These are phyloP conservation scores for Pyrenophora graminea DNA, from an alignment of 2,329 filamentous ascomycete species.

Conservation along the genomic window DNA sequence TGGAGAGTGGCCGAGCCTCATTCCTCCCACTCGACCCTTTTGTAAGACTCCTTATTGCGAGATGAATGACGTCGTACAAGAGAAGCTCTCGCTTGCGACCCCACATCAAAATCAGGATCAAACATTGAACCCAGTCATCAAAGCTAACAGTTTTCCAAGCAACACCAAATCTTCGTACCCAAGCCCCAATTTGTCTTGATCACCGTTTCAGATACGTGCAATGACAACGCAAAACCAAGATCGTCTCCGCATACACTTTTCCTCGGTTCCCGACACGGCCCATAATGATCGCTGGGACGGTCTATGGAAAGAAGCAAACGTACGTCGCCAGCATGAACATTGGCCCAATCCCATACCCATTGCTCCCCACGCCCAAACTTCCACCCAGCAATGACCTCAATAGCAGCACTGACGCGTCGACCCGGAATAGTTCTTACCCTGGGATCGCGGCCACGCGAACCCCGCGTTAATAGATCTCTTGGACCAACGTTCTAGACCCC, in stretches of 20 bases:
- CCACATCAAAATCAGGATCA: background rate
- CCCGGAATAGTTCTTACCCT: conserved; percentile 53
- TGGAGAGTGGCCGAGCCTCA: too few relatives aligned
- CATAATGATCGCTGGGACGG: conserved; percentile 37
- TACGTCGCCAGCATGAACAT: too few relatives aligned
- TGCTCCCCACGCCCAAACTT: too few relatives aligned
- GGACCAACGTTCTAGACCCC: conserved; percentile 11
- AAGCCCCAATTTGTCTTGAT: background rate
- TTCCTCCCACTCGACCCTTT: too few relatives aligned
- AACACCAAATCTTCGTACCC: background rate
- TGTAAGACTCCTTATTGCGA: too few relatives aligned
- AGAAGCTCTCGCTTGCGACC: too few relatives aligned
- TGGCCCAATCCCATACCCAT: background rate
- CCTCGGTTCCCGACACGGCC: conserved; percentile 44
- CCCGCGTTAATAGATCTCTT: conserved; percentile 63
- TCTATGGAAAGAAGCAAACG: conserved; percentile 10
- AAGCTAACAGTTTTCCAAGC: background rate
- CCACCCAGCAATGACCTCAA: background rate
- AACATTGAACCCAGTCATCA: background rate
- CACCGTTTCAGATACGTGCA: background rate
- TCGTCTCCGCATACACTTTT: conserved; percentile 50
- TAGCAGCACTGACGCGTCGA: conserved; percentile 48
- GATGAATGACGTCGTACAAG: too few relatives aligned
- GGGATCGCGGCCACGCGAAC: conserved; percentile 63
- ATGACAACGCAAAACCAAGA: conserved; percentile 41